A percentile compares a stretch with the other conserved stretches of the same genome.
Evolutionary conservation across 2,329 filamentous ascomycete species (phyloP).

Genomic region (Phialophora macrospora): DNA sequence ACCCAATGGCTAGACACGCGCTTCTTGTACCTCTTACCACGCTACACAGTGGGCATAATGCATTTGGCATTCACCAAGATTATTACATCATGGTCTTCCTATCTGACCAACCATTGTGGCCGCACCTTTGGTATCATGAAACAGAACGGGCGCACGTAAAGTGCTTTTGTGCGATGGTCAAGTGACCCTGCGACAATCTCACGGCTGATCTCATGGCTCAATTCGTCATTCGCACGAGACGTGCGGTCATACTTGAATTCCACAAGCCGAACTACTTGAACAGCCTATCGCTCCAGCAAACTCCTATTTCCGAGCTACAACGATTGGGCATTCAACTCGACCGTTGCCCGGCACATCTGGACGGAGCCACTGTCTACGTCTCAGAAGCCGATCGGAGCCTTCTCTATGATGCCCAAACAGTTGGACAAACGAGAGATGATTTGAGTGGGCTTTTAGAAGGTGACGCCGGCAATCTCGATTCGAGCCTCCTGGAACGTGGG

Average conservation of each 20-base stretch:
- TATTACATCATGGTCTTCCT: constrained; percentile 34
- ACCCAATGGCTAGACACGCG: background rate
- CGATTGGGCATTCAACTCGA: background rate
- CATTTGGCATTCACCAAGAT: constrained; percentile 23
- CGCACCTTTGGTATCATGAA: constrained; percentile 28
- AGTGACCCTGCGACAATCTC: constrained; percentile 31
- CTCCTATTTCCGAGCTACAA: background rate
- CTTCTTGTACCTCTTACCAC: constrained; percentile 17
- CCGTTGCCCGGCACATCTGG: background rate
- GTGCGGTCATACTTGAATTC: constrained; percentile 5
- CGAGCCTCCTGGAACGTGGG: constrained; percentile 32
- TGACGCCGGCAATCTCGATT: constrained; percentile 34
- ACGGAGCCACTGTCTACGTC: background rate
- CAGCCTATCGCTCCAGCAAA: background rate
- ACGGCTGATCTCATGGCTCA: constrained; percentile 1
- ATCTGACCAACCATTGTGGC: constrained; percentile 27
- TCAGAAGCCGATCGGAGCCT: background rate
- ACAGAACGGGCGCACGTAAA: constrained; percentile 32
- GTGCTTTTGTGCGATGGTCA: constrained; percentile 23
- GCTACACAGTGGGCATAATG: constrained; percentile 23
- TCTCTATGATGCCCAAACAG: background rate
- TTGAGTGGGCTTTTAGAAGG: constrained; percentile 15
- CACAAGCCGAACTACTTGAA: no score
- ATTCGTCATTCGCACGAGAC: constrained; percentile 12
- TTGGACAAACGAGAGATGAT: constrained; percentile 4